Evolutionary conservation across 2,329 filamentous ascomycete genomes (phyloP), one percentile per base, ranked within the genome.

Genomic region (Talaromyces sp.): DNA sequence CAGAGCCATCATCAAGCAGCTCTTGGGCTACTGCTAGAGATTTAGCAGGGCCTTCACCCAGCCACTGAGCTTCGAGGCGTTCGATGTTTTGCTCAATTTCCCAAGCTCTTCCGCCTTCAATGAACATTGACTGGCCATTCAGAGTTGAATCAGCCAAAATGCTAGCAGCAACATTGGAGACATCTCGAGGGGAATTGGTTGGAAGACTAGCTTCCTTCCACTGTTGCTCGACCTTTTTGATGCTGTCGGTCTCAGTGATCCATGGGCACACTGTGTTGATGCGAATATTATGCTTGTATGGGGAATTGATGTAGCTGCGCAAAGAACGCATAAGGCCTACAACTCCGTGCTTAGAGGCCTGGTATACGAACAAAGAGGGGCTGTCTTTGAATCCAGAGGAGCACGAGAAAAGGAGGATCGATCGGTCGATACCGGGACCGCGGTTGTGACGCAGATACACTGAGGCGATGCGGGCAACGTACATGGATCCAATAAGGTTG

Each of bases 271-370:
- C 66, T 0, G 73, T 73, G 51, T 78, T 79, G 45, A 77, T 73
- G 8, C 77, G 69, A 22, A 79, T 69, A 22, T 71, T 68, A 32
- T 71, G 70, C 36, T 73, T 64, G 17, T 68, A 63, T 1, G 72
- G 68, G 4, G 58, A 60, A 10, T 63, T 60, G 30, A 68, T 56
- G 54, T 68, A 76, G 47, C 60, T 62, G 32, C 76, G 69, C 24
- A 82, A 64, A 16, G 75, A 72, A 19, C 79, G 70, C 72, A 81
- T 77, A 6, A 81, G 65, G 0, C 80, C 80, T 24, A 79, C 68
- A 0, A 82, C 73, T n/a, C 76, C 79, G 55, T 82, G 79, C 57
- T 82, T 81, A 5, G 73, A 69, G 0, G 78, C 68, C 3, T 74
- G 73, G 56, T 82, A 81, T 20, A 79, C 68, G 45, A 76, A 75